These are phyloP conservation scores for Pelargonium cotyledonis DNA, from an alignment of 441 rosid genomes.

Conservation along the genomic window DNA sequence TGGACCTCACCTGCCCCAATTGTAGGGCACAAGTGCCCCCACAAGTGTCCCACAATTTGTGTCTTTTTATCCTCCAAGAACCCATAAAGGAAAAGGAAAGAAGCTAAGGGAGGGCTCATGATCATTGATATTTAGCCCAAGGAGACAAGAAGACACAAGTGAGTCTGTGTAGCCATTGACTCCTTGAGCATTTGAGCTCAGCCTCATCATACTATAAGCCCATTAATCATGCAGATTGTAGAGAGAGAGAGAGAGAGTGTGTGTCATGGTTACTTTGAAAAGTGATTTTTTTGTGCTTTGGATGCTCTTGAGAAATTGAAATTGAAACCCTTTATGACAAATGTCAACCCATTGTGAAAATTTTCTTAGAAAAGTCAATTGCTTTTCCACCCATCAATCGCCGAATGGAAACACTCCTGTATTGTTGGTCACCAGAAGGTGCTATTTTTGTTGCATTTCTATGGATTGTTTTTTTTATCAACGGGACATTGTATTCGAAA, in stretches of 20 bases:
- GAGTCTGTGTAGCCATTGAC: constrained; percentile 7
- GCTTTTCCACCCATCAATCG: constrained; percentile 22
- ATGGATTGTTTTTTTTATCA: too few relatives aligned
- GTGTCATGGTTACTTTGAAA: constrained; percentile 8
- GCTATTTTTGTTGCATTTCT: too few relatives aligned
- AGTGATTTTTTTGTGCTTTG: constrained; percentile 22
- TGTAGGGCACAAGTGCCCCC: neutral
- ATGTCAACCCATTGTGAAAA: constrained; percentile 38
- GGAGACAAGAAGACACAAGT: constrained; percentile 6
- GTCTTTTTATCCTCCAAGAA: neutral
- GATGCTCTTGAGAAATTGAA: constrained; percentile 29
- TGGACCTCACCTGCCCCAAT: neutral
- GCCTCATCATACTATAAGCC: neutral
- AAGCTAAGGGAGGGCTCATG: neutral
- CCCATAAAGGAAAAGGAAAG: neutral
- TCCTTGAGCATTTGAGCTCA: neutral
- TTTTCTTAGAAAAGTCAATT: constrained; percentile 33
- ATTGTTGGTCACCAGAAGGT: too few relatives aligned
- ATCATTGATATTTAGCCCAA: neutral
- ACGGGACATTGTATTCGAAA: too few relatives aligned
- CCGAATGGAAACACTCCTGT: neutral
- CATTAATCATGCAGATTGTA: neutral
- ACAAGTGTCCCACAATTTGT: neutral
- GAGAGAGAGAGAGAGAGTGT: neutral
- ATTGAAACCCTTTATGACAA: constrained; percentile 22